Conservation (phyloP, 2,329 filamentous ascomycete species). For the Nemania serpens region DNA sequence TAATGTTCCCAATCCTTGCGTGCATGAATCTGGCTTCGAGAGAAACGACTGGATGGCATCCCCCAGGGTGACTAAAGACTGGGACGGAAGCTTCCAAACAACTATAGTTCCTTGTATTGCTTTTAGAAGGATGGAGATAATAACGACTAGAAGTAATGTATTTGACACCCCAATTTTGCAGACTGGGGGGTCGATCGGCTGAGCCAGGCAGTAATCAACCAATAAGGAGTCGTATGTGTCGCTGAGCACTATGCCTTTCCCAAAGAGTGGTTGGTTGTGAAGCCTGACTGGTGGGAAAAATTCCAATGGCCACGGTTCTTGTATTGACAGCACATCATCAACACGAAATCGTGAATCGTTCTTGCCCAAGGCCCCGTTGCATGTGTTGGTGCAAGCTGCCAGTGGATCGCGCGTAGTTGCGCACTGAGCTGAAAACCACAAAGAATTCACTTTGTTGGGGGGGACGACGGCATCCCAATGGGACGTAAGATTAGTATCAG, state of each 20-base stretch:
- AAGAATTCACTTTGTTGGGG: not conserved
- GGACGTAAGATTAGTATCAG: not conserved
- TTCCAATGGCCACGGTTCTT: not conserved
- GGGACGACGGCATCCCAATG: not conserved
- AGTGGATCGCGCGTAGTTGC: not conserved
- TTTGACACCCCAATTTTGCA: slow-evolving; percentile 1
- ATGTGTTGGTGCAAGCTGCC: not conserved
- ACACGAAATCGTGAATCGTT: not conserved
- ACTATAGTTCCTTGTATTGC: not conserved
- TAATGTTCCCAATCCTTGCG: not conserved
- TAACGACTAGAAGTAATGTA: not conserved
- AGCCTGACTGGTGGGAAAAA: not conserved
- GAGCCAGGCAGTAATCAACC: not conserved
- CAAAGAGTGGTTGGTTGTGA: not conserved
- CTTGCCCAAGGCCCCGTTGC: not conserved
- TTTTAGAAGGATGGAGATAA: not conserved
- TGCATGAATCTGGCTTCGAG: not conserved
- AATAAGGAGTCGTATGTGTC: not conserved
- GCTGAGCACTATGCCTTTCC: not conserved
- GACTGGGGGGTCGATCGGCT: not conserved
- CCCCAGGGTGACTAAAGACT: slow-evolving; percentile 3
- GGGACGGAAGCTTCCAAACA: not conserved
- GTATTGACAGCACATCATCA: not conserved
- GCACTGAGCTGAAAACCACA: slow-evolving; percentile 3
- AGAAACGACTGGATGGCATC: slow-evolving; percentile 16